Base-by-base conservation (phyloP, 192 early-diverging fungal species). In the Coemansia sp. region DNA sequence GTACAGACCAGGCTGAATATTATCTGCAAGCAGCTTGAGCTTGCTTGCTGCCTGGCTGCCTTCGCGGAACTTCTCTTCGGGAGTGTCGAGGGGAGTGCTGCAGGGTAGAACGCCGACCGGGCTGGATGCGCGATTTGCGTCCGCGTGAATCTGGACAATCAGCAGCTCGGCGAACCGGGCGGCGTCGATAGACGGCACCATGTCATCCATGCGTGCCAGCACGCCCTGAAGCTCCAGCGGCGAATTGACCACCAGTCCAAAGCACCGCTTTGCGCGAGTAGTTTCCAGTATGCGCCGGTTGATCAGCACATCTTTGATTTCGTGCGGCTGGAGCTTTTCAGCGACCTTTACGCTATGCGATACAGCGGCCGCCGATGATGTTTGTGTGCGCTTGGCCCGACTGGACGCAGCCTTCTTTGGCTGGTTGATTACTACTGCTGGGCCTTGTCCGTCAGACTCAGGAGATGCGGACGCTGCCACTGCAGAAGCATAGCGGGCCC, bases 1-100 rank as follows among this genome's bases (percentile, higher is more conserved):
- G 53, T 73, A 73, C 25, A 80, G 59, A 1, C 71, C 68, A 0
- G 23, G 59, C 14, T 25, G 59, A 7, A 65, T 50, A 5, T 21
- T 22, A 23, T 38, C 37, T 9, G 19, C 51, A n/a, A 63, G 51
- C 6, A n/a, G 27, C 35, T 26, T 27, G 11, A 43, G 48, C 43
- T 59, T 27, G 56, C 48, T 22, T 27, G 43, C 56, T 25, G 48
- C 37, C 26, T 26, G 49, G 39, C 39, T 7, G 48, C 53, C 52
- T 59, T 71, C 37, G 25, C 41, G 19, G 49, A 25, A 16, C 26
- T 53, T 52, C 6, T 22, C 48, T 49, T 53, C 50, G 16, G 27
- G 21, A 0, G 50, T 29, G 21, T 25, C 50, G 14, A 63, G 56
- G 29, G 57, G 17, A 6, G 41, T 23, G 9, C 12, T 45, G 43